A percentile compares a stretch with the other conserved stretches of the same genome.
Conservation (phyloP, 2,329 filamentous ascomycete genomes). For the Aphanocladium album region DNA sequence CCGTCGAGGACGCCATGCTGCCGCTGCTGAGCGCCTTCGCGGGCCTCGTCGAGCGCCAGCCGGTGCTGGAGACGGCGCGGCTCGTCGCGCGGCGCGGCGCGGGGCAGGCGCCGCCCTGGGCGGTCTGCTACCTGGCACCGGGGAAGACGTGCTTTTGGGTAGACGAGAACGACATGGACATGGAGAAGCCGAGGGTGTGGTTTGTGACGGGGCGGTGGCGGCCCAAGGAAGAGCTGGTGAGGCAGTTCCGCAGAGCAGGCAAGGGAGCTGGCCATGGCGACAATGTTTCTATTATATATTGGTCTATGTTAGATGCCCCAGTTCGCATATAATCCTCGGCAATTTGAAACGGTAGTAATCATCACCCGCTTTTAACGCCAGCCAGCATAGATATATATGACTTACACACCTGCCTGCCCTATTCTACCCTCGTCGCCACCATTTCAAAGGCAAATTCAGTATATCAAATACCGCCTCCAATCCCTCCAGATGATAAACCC, state of each 20-base stretch:
- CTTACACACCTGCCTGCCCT: too few relatives aligned
- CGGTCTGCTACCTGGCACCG: constrained; percentile 4
- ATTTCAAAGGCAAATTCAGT: too few relatives aligned
- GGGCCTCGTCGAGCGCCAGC: background rate
- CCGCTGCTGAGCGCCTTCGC: constrained; percentile 2
- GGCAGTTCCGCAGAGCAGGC: background rate
- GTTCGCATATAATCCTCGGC: background rate
- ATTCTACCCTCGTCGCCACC: too few relatives aligned
- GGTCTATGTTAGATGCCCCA: background rate
- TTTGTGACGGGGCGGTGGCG: constrained; percentile 5
- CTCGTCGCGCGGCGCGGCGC: background rate
- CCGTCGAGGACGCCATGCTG: background rate
- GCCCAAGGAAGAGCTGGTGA: background rate
- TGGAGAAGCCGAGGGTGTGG: background rate
- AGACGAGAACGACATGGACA: background rate
- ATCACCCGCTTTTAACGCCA: too few relatives aligned
- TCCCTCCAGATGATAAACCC: too few relatives aligned
- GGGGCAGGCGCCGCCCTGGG: background rate
- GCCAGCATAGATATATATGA: too few relatives aligned
- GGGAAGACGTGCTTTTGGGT: background rate
- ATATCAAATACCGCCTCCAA: too few relatives aligned
- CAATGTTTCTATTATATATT: background rate
- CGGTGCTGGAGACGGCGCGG: constrained; percentile 1
- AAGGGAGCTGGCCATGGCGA: background rate
- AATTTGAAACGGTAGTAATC: too few relatives aligned